Evolutionary conservation across 2,329 filamentous ascomycete species (phyloP).

Genomic region (Calonectria pseudoreteaudii): DNA sequence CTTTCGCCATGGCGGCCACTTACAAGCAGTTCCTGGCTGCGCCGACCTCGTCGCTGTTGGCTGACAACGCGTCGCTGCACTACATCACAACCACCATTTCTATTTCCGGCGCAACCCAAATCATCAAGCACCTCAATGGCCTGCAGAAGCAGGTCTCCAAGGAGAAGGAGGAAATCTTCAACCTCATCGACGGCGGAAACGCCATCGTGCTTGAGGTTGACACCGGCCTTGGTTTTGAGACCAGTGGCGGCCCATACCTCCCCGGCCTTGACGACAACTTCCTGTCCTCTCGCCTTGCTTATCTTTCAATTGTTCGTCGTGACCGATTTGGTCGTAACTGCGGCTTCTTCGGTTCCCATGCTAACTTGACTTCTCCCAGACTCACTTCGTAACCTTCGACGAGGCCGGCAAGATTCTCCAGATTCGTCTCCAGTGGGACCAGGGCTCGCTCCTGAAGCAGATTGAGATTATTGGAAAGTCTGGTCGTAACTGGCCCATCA

Average conservation of each 20-base stretch:
- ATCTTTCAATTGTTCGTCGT: conserved; percentile 80
- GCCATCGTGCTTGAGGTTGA: conserved; percentile 86
- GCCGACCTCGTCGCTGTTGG: conserved; percentile 72
- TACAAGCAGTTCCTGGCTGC: conserved; percentile 81
- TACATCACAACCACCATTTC: conserved; percentile 91
- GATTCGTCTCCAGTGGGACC: conserved; percentile 94
- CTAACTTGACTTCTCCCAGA: conserved; percentile 59
- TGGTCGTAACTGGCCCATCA: conserved; percentile 94
- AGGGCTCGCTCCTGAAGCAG: conserved; percentile 91
- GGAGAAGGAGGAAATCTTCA: conserved; percentile 82
- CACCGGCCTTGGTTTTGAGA: conserved; percentile 84
- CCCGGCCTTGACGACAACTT: conserved; percentile 96
- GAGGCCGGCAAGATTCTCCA: conserved; percentile 81
- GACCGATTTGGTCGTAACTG: not conserved
- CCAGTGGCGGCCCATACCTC: conserved; percentile 86
- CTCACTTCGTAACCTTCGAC: conserved; percentile 91
- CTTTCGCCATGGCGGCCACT: conserved; percentile 55
- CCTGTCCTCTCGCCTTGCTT: conserved; percentile 82
- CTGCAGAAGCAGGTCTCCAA: conserved; percentile 83
- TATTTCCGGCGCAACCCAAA: conserved; percentile 76
- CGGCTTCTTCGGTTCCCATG: not conserved
- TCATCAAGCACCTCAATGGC: conserved; percentile 83
- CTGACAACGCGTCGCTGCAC: conserved; percentile 76
- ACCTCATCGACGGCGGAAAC: conserved; percentile 76
- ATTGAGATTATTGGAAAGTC: conserved; percentile 92